Evolutionary conservation across 2,329 filamentous ascomycete species (phyloP), one percentile per base, ranked within the genome.

Genomic region (Trichoderma asperellum): DNA sequence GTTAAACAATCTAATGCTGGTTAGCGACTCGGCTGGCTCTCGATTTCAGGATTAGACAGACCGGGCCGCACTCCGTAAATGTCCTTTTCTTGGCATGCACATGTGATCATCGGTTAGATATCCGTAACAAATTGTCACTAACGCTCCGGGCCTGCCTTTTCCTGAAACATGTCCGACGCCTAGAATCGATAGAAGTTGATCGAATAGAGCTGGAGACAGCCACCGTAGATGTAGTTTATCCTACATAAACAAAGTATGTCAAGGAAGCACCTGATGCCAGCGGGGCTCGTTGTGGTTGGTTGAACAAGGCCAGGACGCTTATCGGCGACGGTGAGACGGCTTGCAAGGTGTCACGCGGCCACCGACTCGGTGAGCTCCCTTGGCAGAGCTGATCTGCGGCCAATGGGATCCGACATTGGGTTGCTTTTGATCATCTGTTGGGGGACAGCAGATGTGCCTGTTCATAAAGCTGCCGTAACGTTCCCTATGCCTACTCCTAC

Each of bases 91-190:
- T 35, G 55, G 40, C 40, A 59, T 24, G 53, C 53, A 52, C 55
- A 67, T 67, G 64, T 58, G 64, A 59, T 67, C 55, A 59, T 59
- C 64, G 55, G 55, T 14, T 47, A 59, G 37, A 58, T 49, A 59
- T 49, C 55, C 55, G 37, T 52, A 67, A 35, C 12, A 21, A n/a
- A 35, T 43, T 40, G 57, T 43, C 57, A 43, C 35, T 21, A 58
- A 37, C 55, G 55, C 57, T 59, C 35, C 40, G 55, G 55, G 40
- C 64, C 55, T 67, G 55, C 64, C 64, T 49, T 49, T 49, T 67
- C 55, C 32, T 59, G 55, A 47, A 67, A 59, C 29, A 67, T 52
- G 27, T 67, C 64, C 64, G 64, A 49, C 35, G 12, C 18, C 40
- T 40, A 59, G 40, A 43, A 43, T 32, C 32, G 35, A 47, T 58